Evolutionary conservation across 1,139 yeast species (phyloP), one percentile per base, ranked within the genome.

Genomic region (Oligophagozyma castellii): DNA sequence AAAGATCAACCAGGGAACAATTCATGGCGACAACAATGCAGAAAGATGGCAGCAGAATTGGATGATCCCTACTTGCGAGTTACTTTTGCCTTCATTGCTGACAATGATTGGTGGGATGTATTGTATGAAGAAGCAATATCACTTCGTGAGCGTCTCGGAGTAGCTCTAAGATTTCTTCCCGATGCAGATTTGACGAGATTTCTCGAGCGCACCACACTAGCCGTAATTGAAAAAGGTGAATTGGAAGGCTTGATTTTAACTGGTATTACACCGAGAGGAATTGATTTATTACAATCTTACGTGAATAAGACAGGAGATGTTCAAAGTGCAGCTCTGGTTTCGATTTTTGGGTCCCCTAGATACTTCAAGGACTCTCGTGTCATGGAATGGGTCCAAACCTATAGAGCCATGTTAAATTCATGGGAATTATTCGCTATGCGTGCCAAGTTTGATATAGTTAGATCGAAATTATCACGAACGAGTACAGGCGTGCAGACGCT

Each of bases 91-190:
- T 89, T 75, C 43, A 77, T 89, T 32, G 84, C 95, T 0, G 95
- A 89, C 47, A 80, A 83, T 30, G 93, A 86, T 39, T 89, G 96
- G 96, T 75, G 89, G 73, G 96, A 83, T 48, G 94, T 89, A 3
- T 61, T 89, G 33, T 94, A 84, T 48, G 95, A 89, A 44, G 74
- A 77, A 21, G 77, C 94, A 2, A 62, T 89, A 27, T 95, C 98
- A 0, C 59, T 89, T 26, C 63, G 92, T 33, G 98, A 89, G 48
- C 61, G 95, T 38, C 56, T 89, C 10, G 95, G 95, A 1, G 86
- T 89, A 23, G 95, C 96, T 0, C 59, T 89, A 14, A 59, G 95
- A 29, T 86, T 81, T 45, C 59, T 89, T 19, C 70, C 86, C 1
- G 95, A 84, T 46, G 65, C 70, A 30, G 94, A 84, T 40, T 54